These are phyloP conservation scores for Eimeria brunetti DNA, from an alignment of 169 alveolate species.

Conservation along the genomic window DNA sequence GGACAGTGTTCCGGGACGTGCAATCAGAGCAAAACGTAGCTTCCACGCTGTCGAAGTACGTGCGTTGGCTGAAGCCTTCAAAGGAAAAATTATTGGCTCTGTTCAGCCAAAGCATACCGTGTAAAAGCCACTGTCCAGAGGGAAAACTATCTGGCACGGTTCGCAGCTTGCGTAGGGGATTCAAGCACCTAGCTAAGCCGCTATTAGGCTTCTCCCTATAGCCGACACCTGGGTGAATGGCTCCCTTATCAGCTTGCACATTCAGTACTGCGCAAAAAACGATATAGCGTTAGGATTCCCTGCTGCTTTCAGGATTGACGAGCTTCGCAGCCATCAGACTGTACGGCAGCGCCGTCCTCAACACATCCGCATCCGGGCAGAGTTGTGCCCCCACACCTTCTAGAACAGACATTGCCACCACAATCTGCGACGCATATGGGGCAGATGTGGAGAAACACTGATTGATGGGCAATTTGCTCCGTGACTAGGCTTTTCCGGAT, in stretches of 20 bases:
- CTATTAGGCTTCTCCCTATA: background rate
- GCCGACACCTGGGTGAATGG: background rate
- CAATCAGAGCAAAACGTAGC: background rate
- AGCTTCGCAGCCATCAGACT: slow-evolving; percentile 53
- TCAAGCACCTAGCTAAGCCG: background rate
- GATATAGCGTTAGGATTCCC: background rate
- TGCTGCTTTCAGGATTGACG: background rate
- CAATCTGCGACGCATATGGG: slow-evolving; percentile 50
- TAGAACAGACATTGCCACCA: slow-evolving; percentile 72
- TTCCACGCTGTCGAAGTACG: background rate
- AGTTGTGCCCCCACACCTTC: slow-evolving; percentile 75
- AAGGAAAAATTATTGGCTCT: background rate
- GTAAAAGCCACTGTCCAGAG: background rate
- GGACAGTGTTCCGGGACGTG: background rate
- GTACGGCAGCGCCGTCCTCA: slow-evolving; percentile 61
- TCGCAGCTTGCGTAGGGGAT: background rate
- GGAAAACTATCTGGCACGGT: background rate
- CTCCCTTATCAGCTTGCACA: background rate
- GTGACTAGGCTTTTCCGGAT: background rate
- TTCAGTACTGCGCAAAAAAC: background rate
- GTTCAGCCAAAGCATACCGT: background rate
- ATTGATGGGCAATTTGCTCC: background rate
- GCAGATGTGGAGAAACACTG: background rate
- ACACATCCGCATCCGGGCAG: slow-evolving; percentile 72
- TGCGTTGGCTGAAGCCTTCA: background rate